phyloP scores from a whole-genome alignment of 305 asterid species.

The Fraxinus albicans region DNA sequence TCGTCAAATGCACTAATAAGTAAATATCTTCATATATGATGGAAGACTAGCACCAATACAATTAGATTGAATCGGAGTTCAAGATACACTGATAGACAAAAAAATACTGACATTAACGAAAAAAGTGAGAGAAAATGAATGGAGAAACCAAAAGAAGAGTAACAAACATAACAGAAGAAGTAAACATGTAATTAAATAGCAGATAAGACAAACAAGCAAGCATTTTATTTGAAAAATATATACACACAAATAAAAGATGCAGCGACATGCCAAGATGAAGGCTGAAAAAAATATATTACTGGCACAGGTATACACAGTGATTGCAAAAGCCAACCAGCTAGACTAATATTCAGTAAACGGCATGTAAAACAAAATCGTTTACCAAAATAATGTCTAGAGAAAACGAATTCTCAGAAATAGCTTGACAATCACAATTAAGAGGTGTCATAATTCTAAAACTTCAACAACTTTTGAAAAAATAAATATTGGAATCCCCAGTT shows the following conservation, averaged over 20 bases:
- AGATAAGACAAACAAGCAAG: background rate
- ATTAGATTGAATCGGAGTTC: background rate
- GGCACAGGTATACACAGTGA: background rate
- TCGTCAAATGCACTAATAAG: slow-evolving; percentile 1
- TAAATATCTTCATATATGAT: background rate
- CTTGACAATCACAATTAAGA: slow-evolving; percentile 26
- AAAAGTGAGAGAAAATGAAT: background rate
- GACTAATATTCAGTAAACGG: background rate
- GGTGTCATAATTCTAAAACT: slow-evolving; percentile 11
- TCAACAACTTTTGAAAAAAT: slow-evolving; percentile 5
- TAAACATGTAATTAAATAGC: background rate
- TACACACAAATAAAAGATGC: background rate
- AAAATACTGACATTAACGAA: background rate
- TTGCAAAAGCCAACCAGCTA: background rate
- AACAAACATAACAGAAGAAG: background rate
- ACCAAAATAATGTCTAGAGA: background rate
- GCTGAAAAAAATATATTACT: background rate
- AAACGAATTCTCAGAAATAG: slow-evolving; percentile 5
- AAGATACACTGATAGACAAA: background rate
- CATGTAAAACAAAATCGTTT: background rate
- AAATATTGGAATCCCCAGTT: slow-evolving; percentile 6
- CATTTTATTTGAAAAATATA: background rate
- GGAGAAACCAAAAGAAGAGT: background rate
- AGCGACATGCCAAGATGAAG: background rate
- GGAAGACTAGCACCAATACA: slow-evolving; percentile 11